Percentiles rank a stretch among this genome's conserved stretches.
Evolutionary conservation across 2,329 filamentous ascomycete species (phyloP).

Genomic region (Sclerotinia trifoliorum): DNA sequence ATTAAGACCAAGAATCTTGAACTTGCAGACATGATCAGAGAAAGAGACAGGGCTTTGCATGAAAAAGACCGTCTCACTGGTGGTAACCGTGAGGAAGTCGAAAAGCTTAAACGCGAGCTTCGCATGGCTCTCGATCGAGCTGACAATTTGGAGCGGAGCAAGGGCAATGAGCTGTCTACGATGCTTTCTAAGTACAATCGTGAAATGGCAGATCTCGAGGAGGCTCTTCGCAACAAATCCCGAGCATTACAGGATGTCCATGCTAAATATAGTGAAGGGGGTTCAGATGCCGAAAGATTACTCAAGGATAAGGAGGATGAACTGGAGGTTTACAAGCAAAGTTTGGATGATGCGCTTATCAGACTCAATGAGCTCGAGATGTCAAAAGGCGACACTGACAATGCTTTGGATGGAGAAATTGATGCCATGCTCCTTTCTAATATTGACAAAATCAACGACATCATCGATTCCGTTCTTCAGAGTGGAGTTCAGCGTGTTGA

Average conservation of each 20-base stretch:
- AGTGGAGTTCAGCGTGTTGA: conserved; percentile 91
- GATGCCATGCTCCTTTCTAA: conserved; percentile 85
- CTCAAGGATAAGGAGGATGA: conserved; percentile 96
- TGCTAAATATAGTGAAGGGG: conserved; percentile 73
- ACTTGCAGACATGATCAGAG: conserved; percentile 95
- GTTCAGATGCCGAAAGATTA: conserved; percentile 79
- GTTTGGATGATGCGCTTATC: conserved; percentile 93
- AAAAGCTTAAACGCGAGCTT: conserved; percentile 91
- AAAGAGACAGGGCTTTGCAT: conserved; percentile 88
- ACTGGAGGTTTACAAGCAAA: conserved; percentile 95
- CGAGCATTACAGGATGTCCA: conserved; percentile 82
- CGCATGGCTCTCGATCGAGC: conserved; percentile 88
- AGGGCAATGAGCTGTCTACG: conserved; percentile 90
- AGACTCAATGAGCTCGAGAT: conserved; percentile 86
- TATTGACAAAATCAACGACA: conserved; percentile 90
- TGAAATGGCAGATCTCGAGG: conserved; percentile 95
- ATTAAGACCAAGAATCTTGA: conserved; percentile 99
- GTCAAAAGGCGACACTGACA: conserved; percentile 72
- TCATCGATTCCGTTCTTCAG: conserved; percentile 95
- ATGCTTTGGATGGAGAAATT: conserved; percentile 83
- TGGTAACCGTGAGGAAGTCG: conserved; percentile 86
- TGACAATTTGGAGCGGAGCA: conserved; percentile 87
- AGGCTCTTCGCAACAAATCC: conserved; percentile 84
- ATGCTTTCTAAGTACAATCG: conserved; percentile 96
- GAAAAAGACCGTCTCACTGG: conserved; percentile 87